These are phyloP conservation scores for Jaenimonas drosophilae DNA, from an alignment of 208 protist species.

Conservation along the genomic window DNA sequence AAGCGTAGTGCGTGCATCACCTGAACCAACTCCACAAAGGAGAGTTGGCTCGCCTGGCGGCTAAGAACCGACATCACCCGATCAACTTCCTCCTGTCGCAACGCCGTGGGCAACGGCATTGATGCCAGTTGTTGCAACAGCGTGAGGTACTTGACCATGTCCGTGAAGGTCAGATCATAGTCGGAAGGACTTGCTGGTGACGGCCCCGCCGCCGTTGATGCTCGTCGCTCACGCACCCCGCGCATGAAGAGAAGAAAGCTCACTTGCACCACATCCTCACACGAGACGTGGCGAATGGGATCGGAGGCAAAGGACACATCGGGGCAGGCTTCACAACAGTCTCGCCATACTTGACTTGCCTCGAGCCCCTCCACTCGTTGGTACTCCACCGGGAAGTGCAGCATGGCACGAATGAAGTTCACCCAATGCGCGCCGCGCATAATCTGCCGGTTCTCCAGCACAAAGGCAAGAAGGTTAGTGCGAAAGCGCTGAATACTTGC, in stretches of 20 bases:
- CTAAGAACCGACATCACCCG: too few species aligned
- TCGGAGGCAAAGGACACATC: too few species aligned
- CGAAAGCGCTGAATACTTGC: slow-evolving; percentile 53
- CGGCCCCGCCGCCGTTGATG: not conserved
- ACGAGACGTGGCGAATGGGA: too few species aligned
- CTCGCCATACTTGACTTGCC: not conserved
- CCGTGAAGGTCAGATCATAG: slow-evolving; percentile 16
- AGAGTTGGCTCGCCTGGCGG: too few species aligned
- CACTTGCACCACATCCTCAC: too few species aligned
- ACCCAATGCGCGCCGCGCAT: slow-evolving; percentile 78
- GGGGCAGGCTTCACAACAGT: too few species aligned
- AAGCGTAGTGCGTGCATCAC: too few species aligned
- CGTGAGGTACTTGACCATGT: slow-evolving; percentile 8
- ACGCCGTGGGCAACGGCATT: too few species aligned
- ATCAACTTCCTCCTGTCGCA: too few species aligned
- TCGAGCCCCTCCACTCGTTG: not conserved
- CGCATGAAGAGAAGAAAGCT: not conserved
- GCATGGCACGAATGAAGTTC: slow-evolving; percentile 62
- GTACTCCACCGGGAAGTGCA: slow-evolving; percentile 57
- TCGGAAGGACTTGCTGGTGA: slow-evolving; percentile 3
- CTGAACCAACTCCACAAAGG: too few species aligned
- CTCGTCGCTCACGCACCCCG: not conserved
- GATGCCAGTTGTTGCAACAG: too few species aligned
- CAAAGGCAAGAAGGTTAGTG: slow-evolving; percentile 44
- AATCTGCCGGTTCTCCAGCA: slow-evolving; percentile 47